Conservation (phyloP, 495 filamentous ascomycete genomes). For the Terfezia boudieri region DNA sequence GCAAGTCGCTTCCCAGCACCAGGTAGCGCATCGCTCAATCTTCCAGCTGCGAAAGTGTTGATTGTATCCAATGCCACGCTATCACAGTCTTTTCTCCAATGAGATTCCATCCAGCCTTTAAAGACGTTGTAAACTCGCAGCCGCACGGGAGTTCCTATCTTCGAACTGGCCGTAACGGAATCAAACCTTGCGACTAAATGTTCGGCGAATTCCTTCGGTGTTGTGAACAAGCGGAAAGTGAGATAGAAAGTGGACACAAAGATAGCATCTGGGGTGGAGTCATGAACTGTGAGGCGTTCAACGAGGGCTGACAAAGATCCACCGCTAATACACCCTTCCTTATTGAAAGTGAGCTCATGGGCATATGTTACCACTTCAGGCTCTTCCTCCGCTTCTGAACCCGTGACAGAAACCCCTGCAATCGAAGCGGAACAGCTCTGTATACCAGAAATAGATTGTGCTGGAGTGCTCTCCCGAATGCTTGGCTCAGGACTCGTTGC, state of each 20-base stretch:
- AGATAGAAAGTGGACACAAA: constrained; percentile 94
- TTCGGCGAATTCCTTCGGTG: constrained; percentile 55
- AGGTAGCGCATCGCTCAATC: constrained; percentile 43
- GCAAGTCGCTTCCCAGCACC: constrained; percentile 55
- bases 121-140: constrained; percentile 88
- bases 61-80: constrained; percentile 51
- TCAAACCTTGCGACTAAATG: constrained; percentile 75
- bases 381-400: constrained; percentile 54
- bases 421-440: constrained; percentile 32
- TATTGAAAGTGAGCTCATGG: constrained; percentile 77
- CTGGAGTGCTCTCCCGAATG: constrained; percentile 14
- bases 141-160: constrained; percentile 55
- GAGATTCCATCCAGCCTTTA: constrained; percentile 91
- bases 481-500: constrained; percentile 63
- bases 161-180: constrained; percentile 57
- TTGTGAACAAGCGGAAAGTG: constrained; percentile 87
- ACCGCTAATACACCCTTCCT: constrained; percentile 83
- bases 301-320: constrained; percentile 80
- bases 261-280: constrained; percentile 75
- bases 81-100: constrained; percentile 75
- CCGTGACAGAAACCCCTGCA: constrained; percentile 45
- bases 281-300: constrained; percentile 79
- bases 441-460: constrained; percentile 24
- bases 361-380: constrained; percentile 52
- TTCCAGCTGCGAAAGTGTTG: constrained; percentile 49